Evolutionary conservation across 2,329 filamentous ascomycete species (phyloP).

Genomic region (Neopestalotiopsis rosae): DNA sequence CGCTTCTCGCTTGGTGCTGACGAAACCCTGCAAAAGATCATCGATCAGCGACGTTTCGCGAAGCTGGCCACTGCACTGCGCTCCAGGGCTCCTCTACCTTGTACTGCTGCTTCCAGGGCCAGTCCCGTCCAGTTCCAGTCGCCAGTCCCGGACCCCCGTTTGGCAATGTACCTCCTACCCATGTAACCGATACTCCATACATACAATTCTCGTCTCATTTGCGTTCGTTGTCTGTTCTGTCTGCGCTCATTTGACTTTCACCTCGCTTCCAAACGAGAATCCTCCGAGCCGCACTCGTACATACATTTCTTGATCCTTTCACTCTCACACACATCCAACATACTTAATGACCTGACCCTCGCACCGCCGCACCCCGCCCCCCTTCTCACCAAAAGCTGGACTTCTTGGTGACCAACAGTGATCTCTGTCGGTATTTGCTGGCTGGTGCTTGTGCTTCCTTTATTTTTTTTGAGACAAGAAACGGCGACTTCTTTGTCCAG

Average conservation of each 20-base stretch:
- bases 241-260: background rate
- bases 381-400: slow-evolving; percentile 17
- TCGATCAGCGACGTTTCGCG: slow-evolving; percentile 13
- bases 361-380: background rate
- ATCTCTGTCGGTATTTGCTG: background rate
- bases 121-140: background rate
- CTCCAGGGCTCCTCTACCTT: too few species aligned
- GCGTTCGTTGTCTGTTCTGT: background rate
- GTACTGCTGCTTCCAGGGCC: background rate
- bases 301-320: background rate
- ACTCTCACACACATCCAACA: background rate
- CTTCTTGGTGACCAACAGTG: slow-evolving; percentile 15
- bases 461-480: background rate
- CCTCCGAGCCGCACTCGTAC: background rate
- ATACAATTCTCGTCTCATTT: background rate
- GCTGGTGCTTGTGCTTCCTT: slow-evolving; percentile 1
- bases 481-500: slow-evolving; percentile 1
- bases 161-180: background rate
- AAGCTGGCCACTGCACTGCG: background rate
- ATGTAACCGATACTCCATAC: background rate
- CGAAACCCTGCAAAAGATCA: slow-evolving; percentile 16
- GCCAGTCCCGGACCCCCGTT: background rate
- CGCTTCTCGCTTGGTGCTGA: slow-evolving; percentile 7
- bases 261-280: background rate
- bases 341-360: slow-evolving; percentile 2